A percentile compares a stretch with the other conserved stretches of the same genome.
phyloP scores from a whole-genome alignment of 257 asterid species.

The Coffea canephora region DNA sequence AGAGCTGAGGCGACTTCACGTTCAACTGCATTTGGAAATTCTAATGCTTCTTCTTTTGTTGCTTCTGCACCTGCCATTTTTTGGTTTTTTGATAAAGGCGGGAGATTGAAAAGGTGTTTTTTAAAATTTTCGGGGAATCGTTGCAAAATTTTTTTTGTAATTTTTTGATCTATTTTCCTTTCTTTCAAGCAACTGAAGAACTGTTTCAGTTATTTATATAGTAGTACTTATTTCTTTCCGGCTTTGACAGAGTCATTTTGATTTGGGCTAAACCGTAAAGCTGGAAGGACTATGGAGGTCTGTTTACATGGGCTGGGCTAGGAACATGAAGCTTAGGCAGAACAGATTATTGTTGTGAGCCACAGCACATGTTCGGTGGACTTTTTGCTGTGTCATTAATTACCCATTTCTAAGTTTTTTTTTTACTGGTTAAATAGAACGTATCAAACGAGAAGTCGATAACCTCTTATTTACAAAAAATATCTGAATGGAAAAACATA shows the following conservation, averaged over 20 bases:
- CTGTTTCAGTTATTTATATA: neutral
- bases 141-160: neutral
- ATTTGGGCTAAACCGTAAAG: neutral
- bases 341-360: no score
- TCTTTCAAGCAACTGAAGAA: neutral
- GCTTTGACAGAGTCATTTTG: neutral
- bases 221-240: neutral
- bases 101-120: slow-evolving; percentile 27
- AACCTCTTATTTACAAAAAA: no score
- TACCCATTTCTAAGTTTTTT: no score
- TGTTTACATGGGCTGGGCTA: no score
- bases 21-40: slow-evolving; percentile 64
- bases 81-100: slow-evolving; percentile 47
- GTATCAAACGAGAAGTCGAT: no score
- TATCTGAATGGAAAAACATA: no score
- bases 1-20: slow-evolving; percentile 79
- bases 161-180: neutral
- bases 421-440: no score
- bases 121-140: neutral
- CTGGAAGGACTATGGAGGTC: neutral
- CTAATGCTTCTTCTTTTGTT: slow-evolving; percentile 9
- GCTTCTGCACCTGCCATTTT: neutral
- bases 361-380: no score
- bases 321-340: no score
- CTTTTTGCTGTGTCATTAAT: no score